phyloP scores from a whole-genome alignment of 257 asterid species.

The Agastache rugosa region DNA sequence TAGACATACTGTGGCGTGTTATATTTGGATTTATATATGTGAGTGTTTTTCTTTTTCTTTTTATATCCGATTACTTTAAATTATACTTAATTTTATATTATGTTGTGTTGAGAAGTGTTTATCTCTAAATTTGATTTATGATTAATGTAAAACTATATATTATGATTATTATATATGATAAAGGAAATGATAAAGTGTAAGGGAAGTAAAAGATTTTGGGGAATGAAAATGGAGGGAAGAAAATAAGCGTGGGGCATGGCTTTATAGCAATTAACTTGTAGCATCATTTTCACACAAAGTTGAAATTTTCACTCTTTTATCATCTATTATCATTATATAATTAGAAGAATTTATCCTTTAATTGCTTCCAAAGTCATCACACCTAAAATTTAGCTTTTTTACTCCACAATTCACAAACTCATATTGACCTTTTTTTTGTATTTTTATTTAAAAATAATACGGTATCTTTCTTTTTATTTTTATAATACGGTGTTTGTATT shows the following conservation, averaged over 20 bases:
- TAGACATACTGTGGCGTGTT: too few species aligned
- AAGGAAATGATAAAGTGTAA: conserved; percentile 21
- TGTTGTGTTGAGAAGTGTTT: not conserved
- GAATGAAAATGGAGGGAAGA: conserved; percentile 17
- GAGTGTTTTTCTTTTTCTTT: too few species aligned
- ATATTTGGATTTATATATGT: too few species aligned
- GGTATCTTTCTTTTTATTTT: too few species aligned
- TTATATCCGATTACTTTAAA: too few species aligned
- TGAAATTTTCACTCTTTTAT: not conserved
- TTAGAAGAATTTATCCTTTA: conserved; percentile 32
- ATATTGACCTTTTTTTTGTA: not conserved
- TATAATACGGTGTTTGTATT: too few species aligned
- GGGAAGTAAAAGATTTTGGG: conserved; percentile 32
- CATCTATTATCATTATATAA: not conserved
- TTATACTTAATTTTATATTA: too few species aligned
- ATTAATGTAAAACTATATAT: not conserved
- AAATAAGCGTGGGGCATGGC: conserved; percentile 41
- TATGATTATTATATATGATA: not conserved
- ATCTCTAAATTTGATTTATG: not conserved
- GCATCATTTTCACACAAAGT: conserved; percentile 41
- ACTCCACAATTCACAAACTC: conserved; percentile 12
- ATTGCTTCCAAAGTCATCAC: conserved; percentile 39
- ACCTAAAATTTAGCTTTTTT: not conserved
- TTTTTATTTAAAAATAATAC: not conserved
- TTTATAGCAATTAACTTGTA: conserved; percentile 37